Evolutionary conservation across 345 rosid species (phyloP).

Genomic region (Eucalyptus pauciflora): DNA sequence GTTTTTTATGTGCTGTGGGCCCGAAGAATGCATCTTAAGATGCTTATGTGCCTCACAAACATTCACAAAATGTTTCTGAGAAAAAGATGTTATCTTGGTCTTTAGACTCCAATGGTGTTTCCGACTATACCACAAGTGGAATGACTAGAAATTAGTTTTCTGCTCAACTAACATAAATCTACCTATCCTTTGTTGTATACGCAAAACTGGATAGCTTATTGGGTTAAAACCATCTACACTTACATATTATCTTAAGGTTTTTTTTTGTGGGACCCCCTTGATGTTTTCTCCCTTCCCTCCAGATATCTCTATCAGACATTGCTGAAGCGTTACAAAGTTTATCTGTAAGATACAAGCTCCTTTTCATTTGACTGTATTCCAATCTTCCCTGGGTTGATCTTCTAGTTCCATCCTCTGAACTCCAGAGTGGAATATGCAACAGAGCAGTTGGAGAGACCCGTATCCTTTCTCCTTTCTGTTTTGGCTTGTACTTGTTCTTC

Average conservation of each 20-base stretch:
- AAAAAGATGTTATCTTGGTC: not conserved
- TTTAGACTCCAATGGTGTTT: not conserved
- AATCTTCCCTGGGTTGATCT: not conserved
- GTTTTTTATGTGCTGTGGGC: not conserved
- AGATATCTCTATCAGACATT: constrained; percentile 36
- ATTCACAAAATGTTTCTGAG: not conserved
- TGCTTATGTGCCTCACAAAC: not conserved
- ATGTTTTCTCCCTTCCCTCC: constrained; percentile 4
- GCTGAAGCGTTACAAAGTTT: constrained; percentile 56
- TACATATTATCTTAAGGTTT: not conserved
- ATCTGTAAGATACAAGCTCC: constrained; percentile 37
- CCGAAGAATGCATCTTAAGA: not conserved
- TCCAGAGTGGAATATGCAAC: constrained; percentile 72
- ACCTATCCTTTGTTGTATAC: not conserved
- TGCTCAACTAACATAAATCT: not conserved
- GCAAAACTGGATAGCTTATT: not conserved
- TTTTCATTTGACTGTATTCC: not conserved
- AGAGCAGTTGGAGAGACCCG: constrained; percentile 95
- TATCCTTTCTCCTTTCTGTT: constrained; percentile 29
- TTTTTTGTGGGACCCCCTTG: not conserved
- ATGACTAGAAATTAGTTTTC: not conserved
- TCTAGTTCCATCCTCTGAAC: not conserved
- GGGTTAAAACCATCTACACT: not conserved
- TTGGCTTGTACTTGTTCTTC: not conserved
- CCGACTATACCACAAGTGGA: not conserved